Evolutionary conservation across 2,329 filamentous ascomycete genomes (phyloP), one percentile per base, ranked within the genome.

Genomic region (Aspergillus fructus): DNA sequence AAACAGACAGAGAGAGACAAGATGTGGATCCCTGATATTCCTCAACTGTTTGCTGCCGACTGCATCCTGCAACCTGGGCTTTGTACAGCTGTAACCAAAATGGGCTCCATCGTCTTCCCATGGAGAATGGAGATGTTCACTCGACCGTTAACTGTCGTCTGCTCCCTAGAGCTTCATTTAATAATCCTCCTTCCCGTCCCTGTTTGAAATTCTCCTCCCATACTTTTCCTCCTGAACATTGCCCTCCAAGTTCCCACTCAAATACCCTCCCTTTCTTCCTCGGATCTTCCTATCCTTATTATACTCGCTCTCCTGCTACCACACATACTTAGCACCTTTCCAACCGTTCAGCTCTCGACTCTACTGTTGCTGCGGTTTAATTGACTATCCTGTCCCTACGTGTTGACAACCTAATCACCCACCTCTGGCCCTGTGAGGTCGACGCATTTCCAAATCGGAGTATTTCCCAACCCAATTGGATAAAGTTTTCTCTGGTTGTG

Each of bases 61-160:
- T 69, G 68, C 66, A 68, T 70, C 65, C 66, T 68, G 65, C 64
- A 59, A 55, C 55, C 57, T 59, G 42, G 33, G 47, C 41, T 64
- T 63, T 70, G 65, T 70, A 70, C 70, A 71, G 69, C 68, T 71
- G 70, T 69, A 67, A 71, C 68, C 68, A 62, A 68, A 71, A 71
- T 68, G 63, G 64, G 55, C 59, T 62, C 60, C 59, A 62, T 62
- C 54, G 46, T 59, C 58, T 46, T 56, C 55, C 45, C 49, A 53
- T 57, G 30, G 37, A 40, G 13, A n/a, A 19, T 42, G n/a, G n/a
- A 19, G n/a, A 19, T 19, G 17, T 42, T 21, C 40, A 59, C 56
- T 66, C 64, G 67, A 69, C 66, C 62, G 64, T 72, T 69, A 64
- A 71, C 60, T 62, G 61, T 61, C 62, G 68, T 68, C 68, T 68